A percentile compares a stretch with the other conserved stretches of the same genome.
phyloP scores from a whole-genome alignment of 2,329 filamentous ascomycete species.

The Alternaria triticina region DNA sequence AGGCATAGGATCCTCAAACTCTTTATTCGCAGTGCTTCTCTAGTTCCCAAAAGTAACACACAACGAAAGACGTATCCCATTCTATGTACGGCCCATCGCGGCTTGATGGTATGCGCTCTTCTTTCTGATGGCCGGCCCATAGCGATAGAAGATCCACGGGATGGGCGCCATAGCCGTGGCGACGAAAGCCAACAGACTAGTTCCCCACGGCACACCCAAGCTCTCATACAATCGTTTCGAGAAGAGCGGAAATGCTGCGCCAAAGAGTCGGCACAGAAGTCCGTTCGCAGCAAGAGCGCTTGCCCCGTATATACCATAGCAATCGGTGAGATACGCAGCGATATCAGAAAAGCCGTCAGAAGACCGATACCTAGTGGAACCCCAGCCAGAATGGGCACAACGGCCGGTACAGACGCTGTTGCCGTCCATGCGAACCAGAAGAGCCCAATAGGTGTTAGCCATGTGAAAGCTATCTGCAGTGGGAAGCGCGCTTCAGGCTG shows the following conservation, averaged over 20 bases:
- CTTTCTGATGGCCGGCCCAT: background rate
- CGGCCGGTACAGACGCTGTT: conserved; percentile 59
- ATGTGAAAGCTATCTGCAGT: conserved; percentile 59
- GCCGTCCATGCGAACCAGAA: conserved; percentile 62
- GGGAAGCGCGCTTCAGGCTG: conserved; percentile 60
- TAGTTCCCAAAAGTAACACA: no score
- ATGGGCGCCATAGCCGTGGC: conserved; percentile 25
- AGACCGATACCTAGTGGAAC: conserved; percentile 54
- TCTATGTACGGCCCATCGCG: background rate
- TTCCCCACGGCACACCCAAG: background rate
- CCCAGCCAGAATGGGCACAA: conserved; percentile 59
- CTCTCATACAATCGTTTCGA: background rate
- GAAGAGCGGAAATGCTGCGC: background rate
- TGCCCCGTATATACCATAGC: conserved; percentile 56
- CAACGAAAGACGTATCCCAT: background rate
- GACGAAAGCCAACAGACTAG: conserved; percentile 52
- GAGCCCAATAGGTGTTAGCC: conserved; percentile 52
- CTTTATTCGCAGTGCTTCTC: no score
- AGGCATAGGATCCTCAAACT: no score
- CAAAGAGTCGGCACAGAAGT: background rate
- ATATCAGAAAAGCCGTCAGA: conserved; percentile 48
- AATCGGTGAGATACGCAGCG: conserved; percentile 72
- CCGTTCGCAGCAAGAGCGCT: background rate
- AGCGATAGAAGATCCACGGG: conserved; percentile 5
- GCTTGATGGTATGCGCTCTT: background rate